phyloP scores from a whole-genome alignment of 2,329 filamentous ascomycete species.

The Trichoderma endophyticum region DNA sequence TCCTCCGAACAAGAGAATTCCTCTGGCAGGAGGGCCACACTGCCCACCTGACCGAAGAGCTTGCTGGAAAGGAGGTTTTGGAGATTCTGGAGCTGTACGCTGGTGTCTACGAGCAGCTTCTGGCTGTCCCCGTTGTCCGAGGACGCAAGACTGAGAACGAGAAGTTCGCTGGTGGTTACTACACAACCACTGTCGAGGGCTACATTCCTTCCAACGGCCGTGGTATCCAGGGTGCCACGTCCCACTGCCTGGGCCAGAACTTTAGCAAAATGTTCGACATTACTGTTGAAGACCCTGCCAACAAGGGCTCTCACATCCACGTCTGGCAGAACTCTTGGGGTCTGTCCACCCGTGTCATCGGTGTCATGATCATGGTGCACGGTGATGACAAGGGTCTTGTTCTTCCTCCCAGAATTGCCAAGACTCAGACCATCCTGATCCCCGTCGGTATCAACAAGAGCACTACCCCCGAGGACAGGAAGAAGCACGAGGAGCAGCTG shows the following conservation, averaged over 20 bases:
- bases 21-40: constrained; percentile 96
- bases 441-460: constrained; percentile 92
- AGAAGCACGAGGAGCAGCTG: constrained; percentile 72
- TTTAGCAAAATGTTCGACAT: constrained; percentile 99
- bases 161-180: constrained; percentile 95
- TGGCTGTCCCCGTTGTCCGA: constrained; percentile 91
- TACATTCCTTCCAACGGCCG: constrained; percentile 95
- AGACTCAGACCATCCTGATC: constrained; percentile 81
- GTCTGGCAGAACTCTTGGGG: constrained; percentile 99
- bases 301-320: constrained; percentile 75
- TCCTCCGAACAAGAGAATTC: constrained; percentile 91
- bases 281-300: constrained; percentile 84
- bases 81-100: constrained; percentile 94
- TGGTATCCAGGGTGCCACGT: constrained; percentile 94
- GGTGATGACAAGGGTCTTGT: constrained; percentile 94
- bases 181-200: constrained; percentile 94
- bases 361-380: constrained; percentile 99
- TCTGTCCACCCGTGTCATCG: constrained; percentile 92
- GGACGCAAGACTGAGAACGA: constrained; percentile 96
- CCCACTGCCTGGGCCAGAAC: constrained; percentile 93
- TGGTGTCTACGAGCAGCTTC: constrained; percentile 84
- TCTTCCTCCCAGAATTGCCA: constrained; percentile 84
- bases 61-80: constrained; percentile 80
- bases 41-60: constrained; percentile 80
- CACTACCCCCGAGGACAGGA: constrained; percentile 74